Percentiles rank a stretch among this genome's conserved stretches.
These are phyloP conservation scores for Rhypophila decipiens DNA, from an alignment of 495 filamentous ascomycete genomes.

Conservation along the genomic window DNA sequence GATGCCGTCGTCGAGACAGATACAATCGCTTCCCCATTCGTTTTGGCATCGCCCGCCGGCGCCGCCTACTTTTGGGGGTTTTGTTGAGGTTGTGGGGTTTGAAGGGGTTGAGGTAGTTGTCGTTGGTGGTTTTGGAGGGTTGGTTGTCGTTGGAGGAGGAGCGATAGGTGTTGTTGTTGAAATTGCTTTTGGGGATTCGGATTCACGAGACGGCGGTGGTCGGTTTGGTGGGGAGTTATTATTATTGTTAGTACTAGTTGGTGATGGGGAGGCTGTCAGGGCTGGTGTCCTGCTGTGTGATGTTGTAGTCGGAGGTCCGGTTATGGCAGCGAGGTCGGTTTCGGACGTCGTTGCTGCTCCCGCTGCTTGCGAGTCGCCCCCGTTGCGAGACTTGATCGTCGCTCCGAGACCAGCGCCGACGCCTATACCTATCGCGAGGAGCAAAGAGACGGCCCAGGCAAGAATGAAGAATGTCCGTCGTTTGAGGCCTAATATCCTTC, in stretches of 20 bases:
- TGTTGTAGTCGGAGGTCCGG: background rate
- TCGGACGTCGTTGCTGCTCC: background rate
- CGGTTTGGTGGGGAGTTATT: background rate
- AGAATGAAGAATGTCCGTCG: constrained; percentile 8
- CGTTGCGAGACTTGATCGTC: background rate
- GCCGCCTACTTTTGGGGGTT: too few relatives aligned
- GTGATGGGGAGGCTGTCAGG: background rate
- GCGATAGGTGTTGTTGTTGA: too few relatives aligned
- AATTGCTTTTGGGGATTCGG: background rate
- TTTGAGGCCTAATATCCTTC: constrained; percentile 2
- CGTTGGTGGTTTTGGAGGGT: background rate
- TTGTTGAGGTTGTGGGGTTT: background rate
- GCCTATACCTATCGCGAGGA: background rate
- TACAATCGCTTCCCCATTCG: constrained; percentile 12
- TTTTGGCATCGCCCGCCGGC: constrained; percentile 12
- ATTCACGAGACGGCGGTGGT: background rate
- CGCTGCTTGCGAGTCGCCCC: background rate
- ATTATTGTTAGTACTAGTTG: background rate
- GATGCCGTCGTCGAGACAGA: constrained; percentile 11
- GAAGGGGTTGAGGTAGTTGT: background rate
- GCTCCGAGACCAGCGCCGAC: constrained; percentile 5
- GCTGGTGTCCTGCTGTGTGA: background rate
- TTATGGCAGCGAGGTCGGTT: background rate
- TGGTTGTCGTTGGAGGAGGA: background rate
- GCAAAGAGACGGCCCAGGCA: background rate